phyloP scores from a whole-genome alignment of 163 green algal genomes.

The Scenedesmus sp. region DNA sequence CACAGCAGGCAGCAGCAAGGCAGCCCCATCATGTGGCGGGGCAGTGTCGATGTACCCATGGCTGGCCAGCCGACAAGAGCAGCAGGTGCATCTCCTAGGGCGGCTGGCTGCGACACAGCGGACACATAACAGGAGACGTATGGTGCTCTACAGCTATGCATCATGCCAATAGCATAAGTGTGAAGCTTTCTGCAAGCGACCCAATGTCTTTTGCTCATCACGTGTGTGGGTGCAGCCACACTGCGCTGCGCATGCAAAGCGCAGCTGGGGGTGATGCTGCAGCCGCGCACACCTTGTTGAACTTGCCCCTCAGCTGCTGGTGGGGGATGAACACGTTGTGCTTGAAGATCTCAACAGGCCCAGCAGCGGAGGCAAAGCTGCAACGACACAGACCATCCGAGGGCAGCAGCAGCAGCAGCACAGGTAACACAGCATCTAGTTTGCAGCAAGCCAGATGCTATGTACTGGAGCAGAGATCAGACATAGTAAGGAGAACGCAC shows the following conservation, averaged over 20 bases:
- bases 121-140: too few relatives aligned
- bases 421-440: neutral
- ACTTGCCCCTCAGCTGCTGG: constrained; percentile 38
- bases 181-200: too few relatives aligned
- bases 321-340: constrained; percentile 51
- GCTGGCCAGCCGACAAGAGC: neutral
- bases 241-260: too few relatives aligned
- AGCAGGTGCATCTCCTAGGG: neutral
- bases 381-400: neutral
- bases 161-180: too few relatives aligned
- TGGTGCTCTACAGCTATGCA: too few relatives aligned
- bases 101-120: too few relatives aligned
- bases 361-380: constrained; percentile 34
- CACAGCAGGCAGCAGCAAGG: neutral
- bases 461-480: neutral
- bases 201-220: too few relatives aligned
- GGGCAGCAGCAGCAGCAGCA: neutral
- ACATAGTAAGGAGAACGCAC: neutral
- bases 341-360: neutral
- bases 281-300: constrained; percentile 48
- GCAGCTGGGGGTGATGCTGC: neutral
- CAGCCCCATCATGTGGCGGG: neutral
- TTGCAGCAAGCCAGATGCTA: neutral
- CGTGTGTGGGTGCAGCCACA: too few relatives aligned
- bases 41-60: neutral